Conservation (phyloP, 2,329 filamentous ascomycete species). For the Xylariales sp. region DNA sequence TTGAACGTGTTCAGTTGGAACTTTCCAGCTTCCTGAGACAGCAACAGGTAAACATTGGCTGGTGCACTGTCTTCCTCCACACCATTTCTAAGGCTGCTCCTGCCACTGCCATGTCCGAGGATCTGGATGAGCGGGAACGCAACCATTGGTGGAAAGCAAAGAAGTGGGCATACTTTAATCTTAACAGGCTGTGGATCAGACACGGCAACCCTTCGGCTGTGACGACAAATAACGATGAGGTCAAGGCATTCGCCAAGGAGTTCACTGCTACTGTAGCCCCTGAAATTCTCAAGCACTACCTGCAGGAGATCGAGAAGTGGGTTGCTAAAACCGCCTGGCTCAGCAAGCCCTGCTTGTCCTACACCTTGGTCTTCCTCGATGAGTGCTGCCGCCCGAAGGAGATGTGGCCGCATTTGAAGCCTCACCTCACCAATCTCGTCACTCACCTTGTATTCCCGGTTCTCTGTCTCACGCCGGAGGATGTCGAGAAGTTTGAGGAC, state of each 20-base stretch:
- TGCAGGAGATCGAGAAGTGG: slow-evolving; percentile 95
- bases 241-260: slow-evolving; percentile 78
- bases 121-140: slow-evolving; percentile 77
- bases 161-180: slow-evolving; percentile 98
- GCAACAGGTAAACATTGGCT: slow-evolving; percentile 81
- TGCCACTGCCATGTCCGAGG: slow-evolving; percentile 72
- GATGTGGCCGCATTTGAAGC: slow-evolving; percentile 93
- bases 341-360: slow-evolving; percentile 88
- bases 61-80: slow-evolving; percentile 92
- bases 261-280: slow-evolving; percentile 91
- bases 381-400: slow-evolving; percentile 96
- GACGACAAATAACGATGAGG: slow-evolving; percentile 71
- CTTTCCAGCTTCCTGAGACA: slow-evolving; percentile 73
- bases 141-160: slow-evolving; percentile 99
- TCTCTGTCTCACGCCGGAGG: slow-evolving; percentile 85
- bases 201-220: slow-evolving; percentile 84
- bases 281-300: slow-evolving; percentile 92
- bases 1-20: slow-evolving; percentile 65
- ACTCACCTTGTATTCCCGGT: slow-evolving; percentile 95
- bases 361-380: slow-evolving; percentile 91
- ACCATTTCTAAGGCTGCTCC: slow-evolving; percentile 85
- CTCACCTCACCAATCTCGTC: slow-evolving; percentile 88
- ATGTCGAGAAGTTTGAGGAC: slow-evolving; percentile 88
- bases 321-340: slow-evolving; percentile 92
- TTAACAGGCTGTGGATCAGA: slow-evolving; percentile 92